A percentile compares a stretch with the other conserved stretches of the same genome.
These are phyloP conservation scores for Hibiscus trionum DNA, from an alignment of 345 rosid genomes.

Conservation along the genomic window DNA sequence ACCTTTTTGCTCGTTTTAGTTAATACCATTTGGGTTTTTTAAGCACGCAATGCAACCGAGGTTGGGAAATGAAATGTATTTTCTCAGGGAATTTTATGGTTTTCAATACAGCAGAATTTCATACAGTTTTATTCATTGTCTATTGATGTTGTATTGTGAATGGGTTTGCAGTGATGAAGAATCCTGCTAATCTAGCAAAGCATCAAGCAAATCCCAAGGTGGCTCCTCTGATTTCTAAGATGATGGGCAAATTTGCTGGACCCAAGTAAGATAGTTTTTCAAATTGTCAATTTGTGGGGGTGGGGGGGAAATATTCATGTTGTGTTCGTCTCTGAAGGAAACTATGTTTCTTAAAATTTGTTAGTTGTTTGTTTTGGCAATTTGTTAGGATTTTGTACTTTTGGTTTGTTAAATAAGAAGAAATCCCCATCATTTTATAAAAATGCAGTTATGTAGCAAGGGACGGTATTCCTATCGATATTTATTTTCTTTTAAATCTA, in stretches of 20 bases:
- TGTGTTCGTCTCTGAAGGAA: background rate
- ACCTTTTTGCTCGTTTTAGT: no score
- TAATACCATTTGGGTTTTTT: background rate
- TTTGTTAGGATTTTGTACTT: background rate
- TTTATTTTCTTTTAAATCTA: no score
- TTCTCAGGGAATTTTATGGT: background rate
- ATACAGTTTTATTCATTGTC: background rate
- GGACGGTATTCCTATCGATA: background rate
- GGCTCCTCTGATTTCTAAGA: slow-evolving; percentile 86
- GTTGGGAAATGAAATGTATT: background rate
- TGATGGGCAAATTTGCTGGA: slow-evolving; percentile 85
- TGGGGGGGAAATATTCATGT: background rate
- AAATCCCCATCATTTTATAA: background rate
- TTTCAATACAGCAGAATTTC: background rate
- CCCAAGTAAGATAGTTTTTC: slow-evolving; percentile 35
- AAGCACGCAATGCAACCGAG: background rate
- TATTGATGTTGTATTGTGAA: background rate
- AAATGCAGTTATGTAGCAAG: background rate
- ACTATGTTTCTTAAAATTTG: background rate
- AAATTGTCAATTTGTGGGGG: background rate
- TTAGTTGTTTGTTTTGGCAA: background rate
- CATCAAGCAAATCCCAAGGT: slow-evolving; percentile 91
- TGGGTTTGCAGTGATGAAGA: slow-evolving; percentile 74
- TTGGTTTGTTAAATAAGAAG: background rate
- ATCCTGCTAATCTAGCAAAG: slow-evolving; percentile 87